Conservation (phyloP, 1,284 basidiomycete species). For the Earliella scabrosa region DNA sequence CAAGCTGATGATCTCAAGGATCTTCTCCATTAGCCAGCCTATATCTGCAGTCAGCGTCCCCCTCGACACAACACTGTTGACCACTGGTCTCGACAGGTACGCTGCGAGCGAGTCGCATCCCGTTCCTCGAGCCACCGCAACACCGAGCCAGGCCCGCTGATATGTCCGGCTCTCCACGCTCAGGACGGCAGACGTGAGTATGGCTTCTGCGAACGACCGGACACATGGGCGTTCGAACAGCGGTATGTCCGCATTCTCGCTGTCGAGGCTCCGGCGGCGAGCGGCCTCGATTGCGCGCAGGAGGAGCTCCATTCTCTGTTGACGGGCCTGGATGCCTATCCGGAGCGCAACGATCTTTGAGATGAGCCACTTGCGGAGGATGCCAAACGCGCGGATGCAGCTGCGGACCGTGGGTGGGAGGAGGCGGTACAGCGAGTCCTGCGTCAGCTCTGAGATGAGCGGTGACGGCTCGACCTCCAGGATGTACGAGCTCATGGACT, state of each 20-base stretch:
- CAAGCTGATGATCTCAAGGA: conserved; percentile 75
- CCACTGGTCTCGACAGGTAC: conserved; percentile 55
- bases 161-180: conserved; percentile 78
- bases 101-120: conserved; percentile 63
- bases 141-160: conserved; percentile 71
- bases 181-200: conserved; percentile 69
- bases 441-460: conserved; percentile 67
- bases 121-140: conserved; percentile 61
- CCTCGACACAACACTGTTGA: conserved; percentile 47
- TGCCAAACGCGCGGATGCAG: conserved; percentile 72
- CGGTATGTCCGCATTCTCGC: conserved; percentile 33
- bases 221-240: conserved; percentile 58
- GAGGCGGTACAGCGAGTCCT: conserved; percentile 71
- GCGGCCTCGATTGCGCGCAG: conserved; percentile 74
- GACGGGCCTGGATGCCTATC: conserved; percentile 64
- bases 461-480: conserved; percentile 72
- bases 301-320: conserved; percentile 71
- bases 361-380: conserved; percentile 78
- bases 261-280: conserved; percentile 59
- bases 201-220: conserved; percentile 78
- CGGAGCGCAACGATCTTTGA: conserved; percentile 65
- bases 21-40: conserved; percentile 80
- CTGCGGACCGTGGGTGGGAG: conserved; percentile 74
- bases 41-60: conserved; percentile 71
- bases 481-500: conserved; percentile 73